These are phyloP conservation scores for Cercophora scortea DNA, from an alignment of 495 filamentous ascomycete species.

Conservation along the genomic window DNA sequence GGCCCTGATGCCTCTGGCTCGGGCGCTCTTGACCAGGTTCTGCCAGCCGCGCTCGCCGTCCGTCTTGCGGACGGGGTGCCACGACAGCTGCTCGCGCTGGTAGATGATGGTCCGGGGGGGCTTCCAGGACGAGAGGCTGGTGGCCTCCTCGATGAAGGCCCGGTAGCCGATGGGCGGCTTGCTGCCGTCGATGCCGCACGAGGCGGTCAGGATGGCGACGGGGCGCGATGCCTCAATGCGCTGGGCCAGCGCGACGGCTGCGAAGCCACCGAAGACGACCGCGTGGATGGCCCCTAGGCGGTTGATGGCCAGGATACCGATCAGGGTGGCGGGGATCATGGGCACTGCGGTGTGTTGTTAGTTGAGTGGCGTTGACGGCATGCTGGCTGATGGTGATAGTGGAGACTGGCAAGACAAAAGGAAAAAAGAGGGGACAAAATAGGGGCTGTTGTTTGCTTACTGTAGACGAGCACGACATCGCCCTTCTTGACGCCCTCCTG, in stretches of 20 bases:
- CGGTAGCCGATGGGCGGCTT: slow-evolving; percentile 69
- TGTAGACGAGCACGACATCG: slow-evolving; percentile 90
- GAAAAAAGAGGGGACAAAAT: too few species aligned
- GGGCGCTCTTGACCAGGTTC: slow-evolving; percentile 59
- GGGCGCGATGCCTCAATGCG: slow-evolving; percentile 78
- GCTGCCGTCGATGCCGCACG: slow-evolving; percentile 82
- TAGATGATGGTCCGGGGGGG: slow-evolving; percentile 65
- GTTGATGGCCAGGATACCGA: slow-evolving; percentile 73
- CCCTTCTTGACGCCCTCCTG: slow-evolving; percentile 80
- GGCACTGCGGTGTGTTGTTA: slow-evolving; percentile 56
- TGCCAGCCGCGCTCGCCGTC: slow-evolving; percentile 74
- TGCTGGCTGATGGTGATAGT: too few species aligned
- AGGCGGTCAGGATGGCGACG: slow-evolving; percentile 73
- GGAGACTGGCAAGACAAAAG: too few species aligned
- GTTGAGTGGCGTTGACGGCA: neutral
- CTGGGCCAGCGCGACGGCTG: slow-evolving; percentile 72
- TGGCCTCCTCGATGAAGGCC: slow-evolving; percentile 61
- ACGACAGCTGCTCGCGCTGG: slow-evolving; percentile 67
- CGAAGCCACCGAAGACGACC: slow-evolving; percentile 91
- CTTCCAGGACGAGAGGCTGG: slow-evolving; percentile 50
- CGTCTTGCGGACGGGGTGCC: slow-evolving; percentile 56
- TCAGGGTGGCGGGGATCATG: slow-evolving; percentile 85
- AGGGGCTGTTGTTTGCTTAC: slow-evolving; percentile 36
- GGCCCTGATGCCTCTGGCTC: slow-evolving; percentile 54
- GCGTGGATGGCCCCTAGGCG: slow-evolving; percentile 84